Base-by-base conservation (phyloP, 305 asterid genomes). In the Andrographis paniculata region DNA sequence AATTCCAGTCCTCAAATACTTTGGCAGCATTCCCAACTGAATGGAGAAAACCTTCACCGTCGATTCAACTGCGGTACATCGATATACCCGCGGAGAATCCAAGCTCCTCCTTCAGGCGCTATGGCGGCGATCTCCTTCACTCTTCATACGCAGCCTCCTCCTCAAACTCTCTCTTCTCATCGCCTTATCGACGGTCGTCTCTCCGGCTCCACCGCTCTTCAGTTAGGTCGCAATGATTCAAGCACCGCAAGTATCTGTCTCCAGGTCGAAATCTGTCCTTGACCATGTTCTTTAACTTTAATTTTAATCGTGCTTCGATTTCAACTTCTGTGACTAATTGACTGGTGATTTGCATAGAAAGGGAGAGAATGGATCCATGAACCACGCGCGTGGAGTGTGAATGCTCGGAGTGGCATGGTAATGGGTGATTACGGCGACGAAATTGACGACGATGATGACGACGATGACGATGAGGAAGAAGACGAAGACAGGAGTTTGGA, bases 401-500 rank as follows among this genome's bases (percentile, higher is more conserved):
- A 20, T 17, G 22, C 56, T 44, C 74, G 79, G 52, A 50, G 70
- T 36, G 67, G 78, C 38, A 40, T 71, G 60, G 74, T 59, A 27
- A 76, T 48, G 61, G 87, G 79, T 11, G 83, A 71, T 45, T 75
- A 65, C 50, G 66, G 68, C 14, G 69, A 65, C 55, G 68, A 54
- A 11, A 49, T 66, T 35, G 84, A 79, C 1, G 87, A 76, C 2
- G 79, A 73, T 8, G 86, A 81, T 0, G 86, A 75, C 4, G 94
- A 80, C 0, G 87, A 69, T 0, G 80, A 78, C 1, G 94, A 81
- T 1, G 97, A 79, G 0, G 97, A 80, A 0, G 93, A 84, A 20
- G 87, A 74, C 4, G 98, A 82, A 56, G 95, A 85, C 46, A 73
- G 88, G 60, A 85, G 95, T 59, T 69, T 89, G 65, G 98, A 89